Evolutionary conservation across 2,329 filamentous ascomycete species (phyloP), one percentile per base, ranked within the genome.

Genomic region (Apiospora malaysiana): DNA sequence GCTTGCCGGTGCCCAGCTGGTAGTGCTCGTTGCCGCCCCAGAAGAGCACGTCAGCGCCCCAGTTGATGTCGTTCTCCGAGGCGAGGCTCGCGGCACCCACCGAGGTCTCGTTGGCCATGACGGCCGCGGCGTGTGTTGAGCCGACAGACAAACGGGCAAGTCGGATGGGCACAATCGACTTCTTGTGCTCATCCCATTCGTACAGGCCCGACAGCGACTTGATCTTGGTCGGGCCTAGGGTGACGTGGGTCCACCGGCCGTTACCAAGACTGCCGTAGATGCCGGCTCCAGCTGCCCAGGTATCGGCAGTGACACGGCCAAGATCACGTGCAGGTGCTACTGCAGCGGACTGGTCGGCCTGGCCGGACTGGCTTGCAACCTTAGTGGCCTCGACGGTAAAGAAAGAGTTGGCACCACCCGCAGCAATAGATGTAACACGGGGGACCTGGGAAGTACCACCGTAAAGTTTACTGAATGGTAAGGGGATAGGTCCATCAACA

Each of bases 1-100:
- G 85, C 85, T 93, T 97, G 40, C 96, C 95, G 0, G 93, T 98
- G 16, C 96, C 96, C 37, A 99, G 88, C 82, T 99, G 96, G 81
- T 93, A 98, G 79, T 92, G 89, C 83, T 98, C 95, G 77, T 98
- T 99, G 69, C 94, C 94, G 73, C 96, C 96, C 94, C 95, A 99
- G 85, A 94, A 97, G 1, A 98, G 81, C 42, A 95, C 91, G 79
- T 98, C 96, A 5, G 92, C 90, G 67, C 96, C 96, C 89, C 91
- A 97, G 79, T 96, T 95, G 1, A 91, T 94, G 77, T 94, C 92
- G 74, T 93, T 92, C 51, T 89, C 84, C 1, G 87, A 86, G 21
- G 76, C 85, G 69, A 79, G 82, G 72, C 76, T 79, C 2, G 86
- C 83, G 1, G 91, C 87, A 21, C 85, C 83, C 7, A 94, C 86